Conservation (phyloP, 148 eudicot genomes). For the Heliamphora exappendiculata region DNA sequence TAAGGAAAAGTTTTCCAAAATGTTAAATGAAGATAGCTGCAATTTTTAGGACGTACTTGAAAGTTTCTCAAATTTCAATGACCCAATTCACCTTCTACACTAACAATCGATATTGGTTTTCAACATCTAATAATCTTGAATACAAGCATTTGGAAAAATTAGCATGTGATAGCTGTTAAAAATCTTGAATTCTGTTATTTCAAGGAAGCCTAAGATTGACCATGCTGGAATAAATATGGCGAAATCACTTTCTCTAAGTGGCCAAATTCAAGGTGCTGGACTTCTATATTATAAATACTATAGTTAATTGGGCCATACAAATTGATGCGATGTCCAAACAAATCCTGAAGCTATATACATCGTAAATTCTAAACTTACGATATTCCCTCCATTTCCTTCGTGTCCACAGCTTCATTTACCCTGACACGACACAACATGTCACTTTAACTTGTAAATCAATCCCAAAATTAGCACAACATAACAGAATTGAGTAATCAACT, state of each 20-base stretch:
- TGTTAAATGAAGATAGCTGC: background rate
- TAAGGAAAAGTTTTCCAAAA: conserved; percentile 4
- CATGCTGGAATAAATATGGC: background rate
- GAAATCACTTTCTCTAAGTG: background rate
- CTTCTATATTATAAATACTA: background rate
- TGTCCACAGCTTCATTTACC: conserved; percentile 59
- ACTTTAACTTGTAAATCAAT: conserved; percentile 5
- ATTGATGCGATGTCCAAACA: conserved; percentile 1
- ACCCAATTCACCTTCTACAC: background rate
- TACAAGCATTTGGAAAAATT: background rate
- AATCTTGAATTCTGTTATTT: background rate
- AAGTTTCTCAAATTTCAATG: background rate
- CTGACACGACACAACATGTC: conserved; percentile 26
- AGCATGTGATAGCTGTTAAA: background rate
- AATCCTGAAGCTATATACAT: background rate
- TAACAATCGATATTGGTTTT: background rate
- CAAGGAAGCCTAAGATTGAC: background rate
- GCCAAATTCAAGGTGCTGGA: background rate
- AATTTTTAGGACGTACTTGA: background rate
- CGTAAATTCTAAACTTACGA: conserved; percentile 30
- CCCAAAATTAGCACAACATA: conserved; percentile 15
- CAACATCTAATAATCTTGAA: background rate
- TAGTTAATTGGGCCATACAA: background rate
- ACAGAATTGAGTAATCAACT: conserved; percentile 4
- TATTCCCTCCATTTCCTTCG: conserved; percentile 55